Conservation (phyloP, 345 rosid genomes). For the Lepidium sativum region DNA sequence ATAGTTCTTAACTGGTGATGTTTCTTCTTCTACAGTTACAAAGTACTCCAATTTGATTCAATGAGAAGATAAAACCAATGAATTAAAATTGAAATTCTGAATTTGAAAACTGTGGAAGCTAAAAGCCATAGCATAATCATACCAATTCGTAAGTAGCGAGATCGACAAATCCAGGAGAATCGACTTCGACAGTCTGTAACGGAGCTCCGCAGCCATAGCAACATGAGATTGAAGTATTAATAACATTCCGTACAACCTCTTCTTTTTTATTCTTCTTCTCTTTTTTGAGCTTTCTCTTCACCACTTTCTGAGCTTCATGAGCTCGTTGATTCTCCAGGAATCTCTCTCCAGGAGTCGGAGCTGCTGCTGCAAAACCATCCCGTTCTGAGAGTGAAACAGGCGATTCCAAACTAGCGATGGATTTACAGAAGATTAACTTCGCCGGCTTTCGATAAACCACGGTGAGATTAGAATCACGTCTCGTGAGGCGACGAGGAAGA, state of each 20-base stretch:
- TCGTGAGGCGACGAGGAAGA: slow-evolving; percentile 32
- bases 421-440: slow-evolving; percentile 32
- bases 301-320: slow-evolving; percentile 44
- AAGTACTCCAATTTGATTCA: neutral
- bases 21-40: slow-evolving; percentile 71
- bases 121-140: neutral
- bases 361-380: slow-evolving; percentile 66
- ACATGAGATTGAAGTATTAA: slow-evolving; percentile 34
- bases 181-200: slow-evolving; percentile 63
- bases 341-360: slow-evolving; percentile 64
- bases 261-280: slow-evolving; percentile 34
- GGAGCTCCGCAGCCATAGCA: slow-evolving; percentile 98
- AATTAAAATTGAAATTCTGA: neutral
- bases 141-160: slow-evolving; percentile 66
- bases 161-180: slow-evolving; percentile 79
- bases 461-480: slow-evolving; percentile 26
- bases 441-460: slow-evolving; percentile 20
- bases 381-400: slow-evolving; percentile 27
- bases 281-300: slow-evolving; percentile 40
- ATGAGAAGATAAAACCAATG: neutral
- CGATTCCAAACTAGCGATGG: slow-evolving; percentile 20
- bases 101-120: neutral
- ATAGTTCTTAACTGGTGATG: slow-evolving; percentile 88
- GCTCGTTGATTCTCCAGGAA: slow-evolving; percentile 57
- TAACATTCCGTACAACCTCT: slow-evolving; percentile 32